A percentile compares a stretch with the other conserved stretches of the same genome.
These are phyloP conservation scores for Panus rudis DNA, from an alignment of 768 basidiomycete genomes.

Conservation along the genomic window DNA sequence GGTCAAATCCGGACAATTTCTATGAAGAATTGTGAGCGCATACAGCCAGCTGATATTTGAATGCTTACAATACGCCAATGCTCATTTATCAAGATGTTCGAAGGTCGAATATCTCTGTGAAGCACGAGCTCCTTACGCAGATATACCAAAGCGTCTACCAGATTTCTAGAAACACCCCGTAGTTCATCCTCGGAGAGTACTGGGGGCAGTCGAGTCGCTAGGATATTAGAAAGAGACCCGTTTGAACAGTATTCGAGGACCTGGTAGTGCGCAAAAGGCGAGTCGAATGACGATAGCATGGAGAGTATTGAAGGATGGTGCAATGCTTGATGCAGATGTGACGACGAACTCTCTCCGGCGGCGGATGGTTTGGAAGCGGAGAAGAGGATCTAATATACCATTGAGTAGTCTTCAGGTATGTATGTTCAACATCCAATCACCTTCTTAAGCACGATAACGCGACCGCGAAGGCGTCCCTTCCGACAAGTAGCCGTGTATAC, in stretches of 20 bases:
- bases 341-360: too few relatives aligned
- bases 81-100: conserved; percentile 32
- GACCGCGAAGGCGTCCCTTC: conserved; percentile 36
- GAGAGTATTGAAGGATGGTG: conserved; percentile 45
- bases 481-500: conserved; percentile 37
- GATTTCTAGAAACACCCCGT: conserved; percentile 30
- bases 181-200: conserved; percentile 29
- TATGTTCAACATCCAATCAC: conserved; percentile 15
- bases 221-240: conserved; percentile 30
- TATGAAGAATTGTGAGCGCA: conserved; percentile 12
- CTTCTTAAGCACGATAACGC: conserved; percentile 38
- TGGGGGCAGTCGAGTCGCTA: conserved; percentile 18
- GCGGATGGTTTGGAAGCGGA: neutral
- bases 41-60: neutral
- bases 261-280: conserved; percentile 27
- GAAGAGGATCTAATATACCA: neutral
- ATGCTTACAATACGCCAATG: conserved; percentile 34
- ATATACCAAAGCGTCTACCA: conserved; percentile 38
- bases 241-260: conserved; percentile 39
- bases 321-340: conserved; percentile 36
- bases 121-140: conserved; percentile 35
- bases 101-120: conserved; percentile 36
- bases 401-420: neutral
- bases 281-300: conserved; percentile 34
- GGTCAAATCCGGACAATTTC: conserved; percentile 40